Evolutionary conservation across 1,284 basidiomycete genomes (phyloP).

Genomic region (Sphagnurus paluster): DNA sequence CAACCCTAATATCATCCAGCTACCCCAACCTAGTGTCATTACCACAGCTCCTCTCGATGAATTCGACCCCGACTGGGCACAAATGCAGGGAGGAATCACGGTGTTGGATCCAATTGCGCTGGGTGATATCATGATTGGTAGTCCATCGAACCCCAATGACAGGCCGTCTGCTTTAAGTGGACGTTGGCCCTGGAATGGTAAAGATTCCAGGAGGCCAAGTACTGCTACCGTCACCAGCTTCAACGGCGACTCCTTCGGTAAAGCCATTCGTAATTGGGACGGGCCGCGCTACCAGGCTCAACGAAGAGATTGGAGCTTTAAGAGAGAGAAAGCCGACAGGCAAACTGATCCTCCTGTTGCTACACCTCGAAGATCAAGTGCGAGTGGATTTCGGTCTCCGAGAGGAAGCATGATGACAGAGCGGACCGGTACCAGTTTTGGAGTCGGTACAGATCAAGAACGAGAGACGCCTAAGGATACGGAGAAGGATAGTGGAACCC

Average conservation of each 20-base stretch:
- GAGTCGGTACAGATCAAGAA: constrained; percentile 16
- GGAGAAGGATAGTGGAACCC: constrained; percentile 25
- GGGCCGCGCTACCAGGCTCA: constrained; percentile 43
- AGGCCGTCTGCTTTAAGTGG: constrained; percentile 12
- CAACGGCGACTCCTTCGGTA: constrained; percentile 60
- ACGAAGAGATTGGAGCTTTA: constrained; percentile 63
- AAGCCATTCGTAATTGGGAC: constrained; percentile 49
- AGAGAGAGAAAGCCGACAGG: constrained; percentile 50
- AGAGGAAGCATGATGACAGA: constrained; percentile 19
- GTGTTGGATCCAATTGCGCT: constrained; percentile 27
- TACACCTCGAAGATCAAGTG: constrained; percentile 6
- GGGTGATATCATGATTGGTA: constrained; percentile 23
- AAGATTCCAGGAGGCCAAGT: constrained; percentile 23
- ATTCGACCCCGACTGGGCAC: constrained; percentile 34
- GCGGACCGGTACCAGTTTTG: constrained; percentile 4
- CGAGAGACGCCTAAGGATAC: constrained; percentile 23
- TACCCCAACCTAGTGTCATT: background rate
- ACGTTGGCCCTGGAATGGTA: constrained; percentile 20
- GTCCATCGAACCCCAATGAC: constrained; percentile 8
- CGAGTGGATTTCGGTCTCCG: constrained; percentile 11
- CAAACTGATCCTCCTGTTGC: constrained; percentile 18
- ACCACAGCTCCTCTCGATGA: constrained; percentile 18
- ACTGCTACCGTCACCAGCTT: constrained; percentile 37
- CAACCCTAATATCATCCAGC: background rate
- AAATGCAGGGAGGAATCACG: constrained; percentile 29